Base-by-base conservation (phyloP, 768 basidiomycete genomes). In the Butyriboletus loyo region DNA sequence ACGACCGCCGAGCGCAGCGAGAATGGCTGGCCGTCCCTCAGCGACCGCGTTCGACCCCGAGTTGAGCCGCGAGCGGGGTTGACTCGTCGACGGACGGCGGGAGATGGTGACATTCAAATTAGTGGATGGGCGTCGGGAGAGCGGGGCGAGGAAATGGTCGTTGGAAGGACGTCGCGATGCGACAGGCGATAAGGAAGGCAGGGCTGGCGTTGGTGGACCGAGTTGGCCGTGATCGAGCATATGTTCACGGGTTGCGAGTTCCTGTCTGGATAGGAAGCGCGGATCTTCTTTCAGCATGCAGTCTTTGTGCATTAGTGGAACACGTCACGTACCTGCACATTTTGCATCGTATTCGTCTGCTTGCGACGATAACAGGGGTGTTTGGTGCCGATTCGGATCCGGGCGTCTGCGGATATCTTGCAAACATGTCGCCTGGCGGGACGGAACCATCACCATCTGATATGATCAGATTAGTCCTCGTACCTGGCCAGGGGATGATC, bases 211-310 rank as follows among this genome's bases (percentile, higher is more conserved):
- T 2, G 83, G 75, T 10, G 86, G 82, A 3, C 85, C 86, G 5
- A 89, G 71, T 61, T 91, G 87, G 5, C 86, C 87, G 61, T 95
- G 92, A 66, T 93, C 89, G 42, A 93, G 80, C 89, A 98, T 92
- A 66, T 97, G 90, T 64, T 94, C 92, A n/a, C 89, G 78, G 0
- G 89, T 82, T 1, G 94, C 94, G 14, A 98, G 77, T 61, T 92
- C 91, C 53, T 86, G 85, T 62, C 92, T 55, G 27, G 27, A 49
- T 41, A 22, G 41, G 32, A 24, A 46, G 41, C 13, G 41, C 11
- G 41, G 32, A 30, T 21, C 22, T 38, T 27, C 41, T 53, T 22
- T 46, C 7, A 41, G 41, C 32, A 35, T 11, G 43, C 22, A 38
- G 7, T 11, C 27, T 11, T 22, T 5, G 52, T 44, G 31, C 32